These are phyloP conservation scores for fission yeast (Schizosaccharomyces pombe) DNA, from an alignment of 805 yeast species.

Conservation along the genomic window DNA sequence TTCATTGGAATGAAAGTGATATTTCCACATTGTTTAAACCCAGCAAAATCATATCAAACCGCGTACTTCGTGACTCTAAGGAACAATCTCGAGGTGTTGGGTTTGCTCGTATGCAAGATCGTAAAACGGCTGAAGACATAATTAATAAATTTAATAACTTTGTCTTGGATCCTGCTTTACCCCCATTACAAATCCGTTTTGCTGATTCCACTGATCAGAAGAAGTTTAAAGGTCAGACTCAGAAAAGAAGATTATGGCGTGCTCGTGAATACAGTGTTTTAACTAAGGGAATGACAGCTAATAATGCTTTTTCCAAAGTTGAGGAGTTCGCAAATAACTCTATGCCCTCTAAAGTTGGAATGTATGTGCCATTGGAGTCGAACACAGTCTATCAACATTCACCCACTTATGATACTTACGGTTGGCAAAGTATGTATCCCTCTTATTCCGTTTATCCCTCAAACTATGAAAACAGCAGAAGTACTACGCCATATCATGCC, in stretches of 20 bases:
- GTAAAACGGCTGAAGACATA: conserved; percentile 9
- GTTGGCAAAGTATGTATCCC: not conserved
- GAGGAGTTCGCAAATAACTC: not conserved
- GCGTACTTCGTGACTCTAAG: conserved; percentile 10
- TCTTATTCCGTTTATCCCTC: not conserved
- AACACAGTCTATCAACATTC: not conserved
- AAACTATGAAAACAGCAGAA: not conserved
- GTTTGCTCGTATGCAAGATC: conserved; percentile 10
- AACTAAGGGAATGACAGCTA: conserved; percentile 6
- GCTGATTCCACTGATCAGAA: conserved; percentile 13
- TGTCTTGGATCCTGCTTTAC: conserved; percentile 9
- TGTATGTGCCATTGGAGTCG: not conserved
- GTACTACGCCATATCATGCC: no score
- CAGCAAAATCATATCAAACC: conserved; percentile 9
- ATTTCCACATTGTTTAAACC: not conserved
- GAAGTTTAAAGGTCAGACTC: conserved; percentile 9
- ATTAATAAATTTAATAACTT: conserved; percentile 9
- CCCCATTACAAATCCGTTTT: conserved; percentile 11
- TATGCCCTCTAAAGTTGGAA: not conserved
- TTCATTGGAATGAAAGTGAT: conserved; percentile 11
- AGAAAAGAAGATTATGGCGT: conserved; percentile 11
- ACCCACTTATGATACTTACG: not conserved
- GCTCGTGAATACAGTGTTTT: conserved; percentile 11
- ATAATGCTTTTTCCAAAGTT: not conserved
- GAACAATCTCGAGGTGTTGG: conserved; percentile 12